Evolutionary conservation across 768 basidiomycete genomes (phyloP), one percentile per base, ranked within the genome.

Genomic region (Leccinellum albellum): DNA sequence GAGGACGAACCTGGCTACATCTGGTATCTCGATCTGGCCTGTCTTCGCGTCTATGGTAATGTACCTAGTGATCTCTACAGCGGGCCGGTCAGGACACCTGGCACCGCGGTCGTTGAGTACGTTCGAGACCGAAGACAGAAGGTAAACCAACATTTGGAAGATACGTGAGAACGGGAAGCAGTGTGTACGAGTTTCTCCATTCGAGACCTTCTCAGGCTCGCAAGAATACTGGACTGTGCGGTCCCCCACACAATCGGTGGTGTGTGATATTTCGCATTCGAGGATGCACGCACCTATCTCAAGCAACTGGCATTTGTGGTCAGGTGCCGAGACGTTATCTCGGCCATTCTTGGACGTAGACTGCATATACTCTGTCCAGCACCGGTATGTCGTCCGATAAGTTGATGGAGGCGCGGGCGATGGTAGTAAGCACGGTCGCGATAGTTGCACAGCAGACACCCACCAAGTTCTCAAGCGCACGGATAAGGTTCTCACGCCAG

Each of bases 91-190:
- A 49, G 79, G 77, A 68, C 91, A 93, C 61, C 91, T 93, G 61
- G 55, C 23, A 20, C 42, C 42, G 46, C 35, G 14, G 21, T 26
- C 46, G 56, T 40, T 64, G 44, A 66, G 58, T 29, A 13, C 47
- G 26, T 20, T 50, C 17, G 32, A 35, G 33, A 20, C 14, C 10
- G 9, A 61, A 65, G 28, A 42, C 15, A 46, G 23, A 54, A 37
- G 24, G 42, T 24, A 9, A 8, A 71, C 84, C 72, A 65, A 89
- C 91, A 89, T 74, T 69, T 78, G 77, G 64, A 94, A 89, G 26
- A 93, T 77, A 15, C 92, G 83, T 28, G 87, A 82, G 46, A 94
- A 72, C 6, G 90, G 91, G 66, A 82, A 84, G 67, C 91, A 94
- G 35, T 82, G 79, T 47, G 83, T 61, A 8, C 69, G 63, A 24